Percentiles rank a stretch among this genome's conserved stretches.
Evolutionary conservation across 192 early-diverging fungal genomes (phyloP).

Genomic region (Phycomyces nitens): DNA sequence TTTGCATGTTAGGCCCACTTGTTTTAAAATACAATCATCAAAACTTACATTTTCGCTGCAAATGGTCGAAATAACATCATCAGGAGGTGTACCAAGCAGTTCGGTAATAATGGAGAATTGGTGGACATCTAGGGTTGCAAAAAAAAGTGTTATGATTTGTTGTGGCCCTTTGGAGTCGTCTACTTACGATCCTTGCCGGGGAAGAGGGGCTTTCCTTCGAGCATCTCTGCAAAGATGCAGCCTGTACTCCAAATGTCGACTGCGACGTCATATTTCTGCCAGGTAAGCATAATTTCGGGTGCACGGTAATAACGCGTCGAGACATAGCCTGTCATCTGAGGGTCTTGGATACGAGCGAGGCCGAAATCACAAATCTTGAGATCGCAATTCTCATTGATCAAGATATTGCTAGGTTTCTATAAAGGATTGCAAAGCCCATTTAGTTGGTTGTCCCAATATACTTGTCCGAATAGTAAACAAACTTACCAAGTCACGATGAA

Average conservation of each 20-base stretch:
- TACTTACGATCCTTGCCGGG: conserved; percentile 89
- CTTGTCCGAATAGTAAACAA: no score
- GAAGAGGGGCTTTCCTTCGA: conserved; percentile 93
- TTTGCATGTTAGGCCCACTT: no score
- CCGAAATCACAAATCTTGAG: conserved; percentile 99
- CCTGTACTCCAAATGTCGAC: conserved; percentile 95
- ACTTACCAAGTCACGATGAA: conserved; percentile 87
- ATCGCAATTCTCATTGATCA: conserved; percentile 97
- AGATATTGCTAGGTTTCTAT: conserved; percentile 91
- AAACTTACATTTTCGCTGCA: conserved; percentile 79
- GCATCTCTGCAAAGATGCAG: conserved; percentile 95
- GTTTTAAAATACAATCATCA: no score
- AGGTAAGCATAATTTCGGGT: conserved; percentile 97
- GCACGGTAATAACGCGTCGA: conserved; percentile 97
- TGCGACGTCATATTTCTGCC: conserved; percentile 95
- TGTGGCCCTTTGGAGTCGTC: no score
- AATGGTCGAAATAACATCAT: conserved; percentile 89
- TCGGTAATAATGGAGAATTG: conserved; percentile 96
- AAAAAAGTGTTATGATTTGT: conserved; percentile 13
- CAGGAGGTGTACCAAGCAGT: conserved; percentile 87
- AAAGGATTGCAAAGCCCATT: no score
- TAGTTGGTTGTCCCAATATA: no score
- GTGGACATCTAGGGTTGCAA: conserved; percentile 65
- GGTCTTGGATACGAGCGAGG: conserved; percentile 89
- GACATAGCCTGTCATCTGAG: conserved; percentile 97